phyloP scores from a whole-genome alignment of 2,329 filamentous ascomycete genomes.

The Cordyceps tenuipes region DNA sequence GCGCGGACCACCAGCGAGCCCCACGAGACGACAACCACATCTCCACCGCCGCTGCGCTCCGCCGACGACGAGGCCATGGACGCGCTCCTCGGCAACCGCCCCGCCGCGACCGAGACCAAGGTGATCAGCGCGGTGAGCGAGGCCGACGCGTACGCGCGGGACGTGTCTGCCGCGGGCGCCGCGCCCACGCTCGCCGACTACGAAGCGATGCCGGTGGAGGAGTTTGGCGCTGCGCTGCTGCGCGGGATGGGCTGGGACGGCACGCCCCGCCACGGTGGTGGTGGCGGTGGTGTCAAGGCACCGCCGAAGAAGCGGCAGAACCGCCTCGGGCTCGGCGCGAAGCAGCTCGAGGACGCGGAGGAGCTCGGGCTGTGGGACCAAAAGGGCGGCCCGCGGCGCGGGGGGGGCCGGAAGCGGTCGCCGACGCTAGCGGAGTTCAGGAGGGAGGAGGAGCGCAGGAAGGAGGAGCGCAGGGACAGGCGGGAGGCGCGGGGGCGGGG shows the following conservation, averaged over 20 bases:
- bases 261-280: slow-evolving; percentile 56
- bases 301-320: slow-evolving; percentile 53
- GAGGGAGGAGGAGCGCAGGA: background rate
- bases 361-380: slow-evolving; percentile 78
- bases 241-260: slow-evolving; percentile 94
- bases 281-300: background rate
- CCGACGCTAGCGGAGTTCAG: slow-evolving; percentile 42
- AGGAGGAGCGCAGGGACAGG: slow-evolving; percentile 22
- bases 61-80: slow-evolving; percentile 52
- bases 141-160: slow-evolving; percentile 59
- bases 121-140: slow-evolving; percentile 46
- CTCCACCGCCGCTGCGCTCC: slow-evolving; percentile 14
- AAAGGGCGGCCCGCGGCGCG: slow-evolving; percentile 38
- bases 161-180: slow-evolving; percentile 65
- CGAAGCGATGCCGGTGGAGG: slow-evolving; percentile 80
- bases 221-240: slow-evolving; percentile 85
- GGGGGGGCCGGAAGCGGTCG: slow-evolving; percentile 22
- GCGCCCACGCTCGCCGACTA: slow-evolving; percentile 76
- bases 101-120: slow-evolving; percentile 35
- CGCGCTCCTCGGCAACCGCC: slow-evolving; percentile 52
- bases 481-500: slow-evolving; percentile 28
- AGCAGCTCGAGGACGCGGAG: slow-evolving; percentile 61
- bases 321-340: slow-evolving; percentile 81
- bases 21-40: too few relatives aligned
- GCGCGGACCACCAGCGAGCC: too few relatives aligned